phyloP scores from a whole-genome alignment of 768 basidiomycete genomes.

The Ramaria sp. region DNA sequence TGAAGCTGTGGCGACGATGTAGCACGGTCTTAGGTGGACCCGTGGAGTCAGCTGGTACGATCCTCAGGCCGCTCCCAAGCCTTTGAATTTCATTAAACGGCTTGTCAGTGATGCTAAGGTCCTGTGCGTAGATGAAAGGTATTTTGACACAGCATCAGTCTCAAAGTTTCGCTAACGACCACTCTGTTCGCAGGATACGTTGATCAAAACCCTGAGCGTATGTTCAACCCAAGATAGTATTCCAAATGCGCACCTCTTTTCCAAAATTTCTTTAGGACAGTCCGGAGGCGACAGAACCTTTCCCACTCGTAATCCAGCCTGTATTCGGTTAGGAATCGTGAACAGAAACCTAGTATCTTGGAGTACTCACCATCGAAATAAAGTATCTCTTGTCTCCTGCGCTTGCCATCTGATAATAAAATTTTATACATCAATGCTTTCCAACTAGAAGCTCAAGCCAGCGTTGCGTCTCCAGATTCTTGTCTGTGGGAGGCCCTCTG shows the following conservation, averaged over 20 bases:
- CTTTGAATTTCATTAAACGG: slow-evolving; percentile 60
- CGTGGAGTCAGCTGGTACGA: slow-evolving; percentile 29
- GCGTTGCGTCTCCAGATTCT: slow-evolving; percentile 47
- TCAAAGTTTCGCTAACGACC: too few species aligned
- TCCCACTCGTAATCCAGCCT: slow-evolving; percentile 58
- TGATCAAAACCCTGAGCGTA: slow-evolving; percentile 12
- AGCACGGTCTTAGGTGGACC: slow-evolving; percentile 8
- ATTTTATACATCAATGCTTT: slow-evolving; percentile 51
- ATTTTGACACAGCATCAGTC: slow-evolving; percentile 23
- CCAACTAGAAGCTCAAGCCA: slow-evolving; percentile 54
- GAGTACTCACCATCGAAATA: slow-evolving; percentile 62
- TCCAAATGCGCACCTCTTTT: slow-evolving; percentile 38
- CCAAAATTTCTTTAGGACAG: slow-evolving; percentile 47
- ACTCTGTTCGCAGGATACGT: slow-evolving; percentile 38
- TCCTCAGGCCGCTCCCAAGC: slow-evolving; percentile 44
- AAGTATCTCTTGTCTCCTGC: slow-evolving; percentile 51
- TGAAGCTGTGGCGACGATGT: slow-evolving; percentile 16
- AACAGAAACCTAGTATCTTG: too few species aligned
- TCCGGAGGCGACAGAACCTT: slow-evolving; percentile 44
- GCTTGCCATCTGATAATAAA: slow-evolving; percentile 53
- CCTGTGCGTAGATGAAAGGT: too few species aligned
- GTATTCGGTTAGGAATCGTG: background rate
- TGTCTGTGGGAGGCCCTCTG: slow-evolving; percentile 15
- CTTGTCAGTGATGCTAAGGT: too few species aligned
- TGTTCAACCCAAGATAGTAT: background rate